Base-by-base conservation (phyloP, 73 alveolate genomes). In the Paramecium biaurelia region DNA sequence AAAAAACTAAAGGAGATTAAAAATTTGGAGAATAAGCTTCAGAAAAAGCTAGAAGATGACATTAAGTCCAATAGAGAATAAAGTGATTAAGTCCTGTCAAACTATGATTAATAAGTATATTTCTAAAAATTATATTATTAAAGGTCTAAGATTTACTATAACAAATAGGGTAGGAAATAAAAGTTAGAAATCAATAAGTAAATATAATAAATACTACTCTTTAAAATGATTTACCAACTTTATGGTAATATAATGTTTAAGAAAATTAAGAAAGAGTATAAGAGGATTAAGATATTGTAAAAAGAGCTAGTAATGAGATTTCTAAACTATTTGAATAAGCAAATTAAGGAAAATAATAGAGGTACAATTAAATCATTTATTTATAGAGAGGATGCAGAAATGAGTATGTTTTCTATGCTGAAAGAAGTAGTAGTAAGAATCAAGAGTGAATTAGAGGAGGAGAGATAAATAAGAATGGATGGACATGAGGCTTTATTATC, bases 401-500 rank as follows among this genome's bases (percentile, higher is more conserved):
- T 43, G 70, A 34, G 76, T 4, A 79, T 79, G 90, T 79, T 79
- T 79, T 20, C 70, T 0, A 79, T 79, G 90, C n/a, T 79, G 7
- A 79, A 79, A 43, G 90, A 79, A 24, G 76, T 79, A 1, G 90
- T 79, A 24, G 76, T 79, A 24, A 79, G 90, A 47, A 63, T 79
- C 7, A 79, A 79, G 26, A 47, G 90, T 43, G 90, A 79, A 42
- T 30, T 79, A 23, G 90, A 79, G 43, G 90, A 79, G 8, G 90
- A 79, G 56, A 79, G 74, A 79, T 26, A 42, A 79, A 4, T 26
- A 14, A 79, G 90, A 42, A 24, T 26, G 49, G 76, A 79, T 14
- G 90, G 90, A 79, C 90, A 79, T 43, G 90, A 79, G 37, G 90
- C 90, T 37, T 30, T 79, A 30, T 47, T 79, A 24, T n/a, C 76